A percentile compares a stretch with the other conserved stretches of the same genome.
Conservation (phyloP, 208 protist genomes). For the Crithidia thermophila region DNA sequence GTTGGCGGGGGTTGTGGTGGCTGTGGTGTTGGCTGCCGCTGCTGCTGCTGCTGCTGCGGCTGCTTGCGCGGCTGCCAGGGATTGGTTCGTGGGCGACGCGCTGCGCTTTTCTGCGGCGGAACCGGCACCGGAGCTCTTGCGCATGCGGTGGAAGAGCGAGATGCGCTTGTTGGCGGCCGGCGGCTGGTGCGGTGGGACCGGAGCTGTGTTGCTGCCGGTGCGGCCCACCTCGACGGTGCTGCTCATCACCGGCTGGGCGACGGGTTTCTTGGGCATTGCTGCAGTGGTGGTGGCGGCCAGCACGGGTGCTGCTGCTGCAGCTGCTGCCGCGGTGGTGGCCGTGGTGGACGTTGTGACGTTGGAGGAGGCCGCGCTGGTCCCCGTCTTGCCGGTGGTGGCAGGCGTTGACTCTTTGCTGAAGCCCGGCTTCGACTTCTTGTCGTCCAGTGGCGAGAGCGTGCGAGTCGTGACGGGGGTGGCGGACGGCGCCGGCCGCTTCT, state of each 20-base stretch:
- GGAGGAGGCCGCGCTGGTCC: background rate
- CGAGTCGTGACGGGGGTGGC: background rate
- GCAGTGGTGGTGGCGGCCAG: background rate
- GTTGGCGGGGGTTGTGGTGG: no score
- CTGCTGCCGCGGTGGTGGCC: background rate
- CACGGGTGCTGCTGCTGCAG: background rate
- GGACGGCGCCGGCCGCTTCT: background rate
- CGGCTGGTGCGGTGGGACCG: background rate
- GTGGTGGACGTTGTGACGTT: background rate
- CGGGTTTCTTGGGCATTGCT: background rate
- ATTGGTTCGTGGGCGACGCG: background rate
- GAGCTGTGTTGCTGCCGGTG: background rate
- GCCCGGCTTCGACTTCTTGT: background rate
- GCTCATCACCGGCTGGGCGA: background rate
- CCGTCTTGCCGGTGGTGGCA: background rate
- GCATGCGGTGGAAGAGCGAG: background rate
- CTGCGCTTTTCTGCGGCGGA: background rate
- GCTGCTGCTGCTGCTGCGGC: background rate
- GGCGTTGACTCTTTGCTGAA: background rate
- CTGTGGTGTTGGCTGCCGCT: background rate
- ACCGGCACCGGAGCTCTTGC: background rate
- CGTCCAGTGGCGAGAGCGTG: background rate
- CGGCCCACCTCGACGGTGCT: slow-evolving; percentile 1
- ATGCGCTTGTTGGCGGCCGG: background rate
- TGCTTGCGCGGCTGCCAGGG: background rate